These are phyloP conservation scores for Rhizophora mangle DNA, from an alignment of 345 rosid genomes.

Conservation along the genomic window DNA sequence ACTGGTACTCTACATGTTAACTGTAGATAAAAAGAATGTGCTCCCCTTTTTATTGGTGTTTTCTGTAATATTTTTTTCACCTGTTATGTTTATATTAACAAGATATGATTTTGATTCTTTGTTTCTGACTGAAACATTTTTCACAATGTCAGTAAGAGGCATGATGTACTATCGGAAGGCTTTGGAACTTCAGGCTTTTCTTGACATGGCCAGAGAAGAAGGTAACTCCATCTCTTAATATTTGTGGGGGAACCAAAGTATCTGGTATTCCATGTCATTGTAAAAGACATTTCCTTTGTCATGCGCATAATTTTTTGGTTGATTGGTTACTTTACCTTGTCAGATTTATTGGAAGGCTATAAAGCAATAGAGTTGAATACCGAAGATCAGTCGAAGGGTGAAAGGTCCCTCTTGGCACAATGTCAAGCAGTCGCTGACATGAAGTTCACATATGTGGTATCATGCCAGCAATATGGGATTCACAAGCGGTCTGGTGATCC, in stretches of 20 bases:
- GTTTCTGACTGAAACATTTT: slow-evolving; percentile 8
- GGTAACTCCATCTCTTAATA: slow-evolving; percentile 41
- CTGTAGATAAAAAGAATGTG: not conserved
- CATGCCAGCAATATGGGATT: slow-evolving; percentile 95
- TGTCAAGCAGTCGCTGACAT: slow-evolving; percentile 99
- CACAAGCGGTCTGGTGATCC: slow-evolving; percentile 78
- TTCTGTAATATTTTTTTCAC: not conserved
- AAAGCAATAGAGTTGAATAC: slow-evolving; percentile 77
- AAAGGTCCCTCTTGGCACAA: slow-evolving; percentile 76
- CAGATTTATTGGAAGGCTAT: slow-evolving; percentile 95
- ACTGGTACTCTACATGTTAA: slow-evolving; percentile 52
- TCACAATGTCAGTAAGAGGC: slow-evolving; percentile 74
- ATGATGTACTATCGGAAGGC: slow-evolving; percentile 99
- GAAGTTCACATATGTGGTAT: slow-evolving; percentile 93
- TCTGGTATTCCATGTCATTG: not conserved
- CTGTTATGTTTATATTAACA: not conserved
- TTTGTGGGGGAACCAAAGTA: not conserved
- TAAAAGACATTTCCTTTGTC: not conserved
- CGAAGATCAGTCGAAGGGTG: slow-evolving; percentile 68
- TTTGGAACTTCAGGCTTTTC: slow-evolving; percentile 98
- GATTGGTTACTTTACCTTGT: slow-evolving; percentile 22
- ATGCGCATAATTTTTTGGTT: slow-evolving; percentile 6
- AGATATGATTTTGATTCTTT: slow-evolving; percentile 1
- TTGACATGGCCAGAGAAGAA: slow-evolving; percentile 97
- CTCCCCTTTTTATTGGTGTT: not conserved